These are phyloP conservation scores for Glutinoglossum americanum DNA, from an alignment of 495 filamentous ascomycete genomes.

Conservation along the genomic window DNA sequence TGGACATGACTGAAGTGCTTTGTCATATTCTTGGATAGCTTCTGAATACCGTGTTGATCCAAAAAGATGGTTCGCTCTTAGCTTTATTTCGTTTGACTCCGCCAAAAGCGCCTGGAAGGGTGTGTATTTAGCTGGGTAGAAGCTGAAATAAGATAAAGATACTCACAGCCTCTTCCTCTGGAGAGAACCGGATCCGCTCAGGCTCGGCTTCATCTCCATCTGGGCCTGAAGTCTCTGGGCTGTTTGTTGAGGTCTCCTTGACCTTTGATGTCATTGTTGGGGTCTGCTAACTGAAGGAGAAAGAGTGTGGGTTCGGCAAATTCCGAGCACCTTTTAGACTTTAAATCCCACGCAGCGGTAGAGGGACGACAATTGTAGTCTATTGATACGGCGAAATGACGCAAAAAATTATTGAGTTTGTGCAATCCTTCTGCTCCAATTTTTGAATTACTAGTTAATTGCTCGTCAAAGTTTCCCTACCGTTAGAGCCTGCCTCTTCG, in stretches of 20 bases:
- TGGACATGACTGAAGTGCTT: constrained; percentile 61
- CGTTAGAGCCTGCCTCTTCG: constrained; percentile 85
- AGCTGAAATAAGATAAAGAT: not conserved
- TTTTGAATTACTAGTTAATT: not conserved
- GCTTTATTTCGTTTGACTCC: constrained; percentile 55
- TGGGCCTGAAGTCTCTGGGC: not conserved
- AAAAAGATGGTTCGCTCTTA: constrained; percentile 61
- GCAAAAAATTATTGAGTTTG: not conserved
- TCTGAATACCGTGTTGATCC: constrained; percentile 46
- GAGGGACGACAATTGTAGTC: too few relatives aligned
- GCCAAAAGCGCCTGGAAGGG: constrained; percentile 38
- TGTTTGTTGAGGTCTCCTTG: not conserved
- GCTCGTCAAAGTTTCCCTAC: constrained; percentile 25
- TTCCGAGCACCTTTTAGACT: too few relatives aligned
- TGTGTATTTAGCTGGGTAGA: not conserved
- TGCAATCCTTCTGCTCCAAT: not conserved
- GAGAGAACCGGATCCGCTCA: constrained; percentile 29
- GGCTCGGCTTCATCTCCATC: constrained; percentile 1
- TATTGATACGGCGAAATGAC: not conserved
- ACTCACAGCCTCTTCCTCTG: constrained; percentile 57
- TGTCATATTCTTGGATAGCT: constrained; percentile 77
- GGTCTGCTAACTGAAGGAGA: not conserved
- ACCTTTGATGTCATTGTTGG: not conserved
- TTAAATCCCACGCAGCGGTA: too few relatives aligned
- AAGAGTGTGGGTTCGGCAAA: too few relatives aligned